Conservation (phyloP, 2,329 filamentous ascomycete species). For the Aureobasidium melanogenum region DNA sequence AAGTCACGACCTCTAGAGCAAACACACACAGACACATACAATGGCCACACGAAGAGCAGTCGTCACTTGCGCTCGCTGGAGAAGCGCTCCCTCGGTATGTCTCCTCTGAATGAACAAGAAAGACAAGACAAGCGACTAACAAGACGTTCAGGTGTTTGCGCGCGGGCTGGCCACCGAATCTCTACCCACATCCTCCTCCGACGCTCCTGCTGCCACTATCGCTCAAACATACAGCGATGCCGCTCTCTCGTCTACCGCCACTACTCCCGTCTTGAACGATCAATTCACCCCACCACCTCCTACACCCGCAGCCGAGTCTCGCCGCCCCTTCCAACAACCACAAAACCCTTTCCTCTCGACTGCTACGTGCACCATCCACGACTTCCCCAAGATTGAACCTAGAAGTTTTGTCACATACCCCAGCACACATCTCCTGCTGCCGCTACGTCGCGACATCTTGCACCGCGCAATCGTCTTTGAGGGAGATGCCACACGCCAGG, state of each 20-base stretch:
- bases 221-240: slow-evolving; percentile 28
- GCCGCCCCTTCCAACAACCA: slow-evolving; percentile 17
- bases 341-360: slow-evolving; percentile 43
- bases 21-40: neutral
- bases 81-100: neutral
- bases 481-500: slow-evolving; percentile 78
- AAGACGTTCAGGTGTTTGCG: slow-evolving; percentile 26
- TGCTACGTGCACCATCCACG: slow-evolving; percentile 78
- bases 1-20: neutral
- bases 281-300: slow-evolving; percentile 14
- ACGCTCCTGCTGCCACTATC: slow-evolving; percentile 19
- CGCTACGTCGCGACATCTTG: slow-evolving; percentile 81
- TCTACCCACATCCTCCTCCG: slow-evolving; percentile 17
- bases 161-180: slow-evolving; percentile 47
- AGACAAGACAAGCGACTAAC: neutral
- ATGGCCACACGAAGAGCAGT: slow-evolving; percentile 9
- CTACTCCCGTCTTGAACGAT: slow-evolving; percentile 16
- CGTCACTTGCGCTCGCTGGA: slow-evolving; percentile 3
- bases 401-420: slow-evolving; percentile 68
- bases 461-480: slow-evolving; percentile 90
- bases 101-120: neutral
- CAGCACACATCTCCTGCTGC: slow-evolving; percentile 73
- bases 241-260: slow-evolving; percentile 25
- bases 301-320: slow-evolving; percentile 11
- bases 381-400: slow-evolving; percentile 84